phyloP scores from a whole-genome alignment of 2,329 filamentous ascomycete species.

The Paradendryphiella salina region DNA sequence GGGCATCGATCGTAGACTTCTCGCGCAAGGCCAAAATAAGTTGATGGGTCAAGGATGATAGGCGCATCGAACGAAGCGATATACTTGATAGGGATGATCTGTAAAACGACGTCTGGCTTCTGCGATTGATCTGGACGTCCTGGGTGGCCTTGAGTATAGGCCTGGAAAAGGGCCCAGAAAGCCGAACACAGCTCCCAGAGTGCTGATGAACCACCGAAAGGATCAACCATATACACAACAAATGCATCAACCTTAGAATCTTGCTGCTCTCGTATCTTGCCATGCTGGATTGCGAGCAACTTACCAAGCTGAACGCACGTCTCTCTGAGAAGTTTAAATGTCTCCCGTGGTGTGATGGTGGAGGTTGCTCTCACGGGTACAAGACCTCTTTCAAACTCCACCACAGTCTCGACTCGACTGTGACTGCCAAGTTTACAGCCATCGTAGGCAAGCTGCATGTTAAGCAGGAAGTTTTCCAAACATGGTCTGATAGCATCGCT shows the following conservation, averaged over 20 bases:
- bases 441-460: constrained; percentile 72
- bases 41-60: constrained; percentile 63
- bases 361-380: constrained; percentile 34
- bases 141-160: constrained; percentile 59
- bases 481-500: constrained; percentile 65
- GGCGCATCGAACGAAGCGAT: constrained; percentile 66
- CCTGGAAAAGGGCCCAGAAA: constrained; percentile 72
- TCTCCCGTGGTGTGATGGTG: constrained; percentile 24
- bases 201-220: constrained; percentile 63
- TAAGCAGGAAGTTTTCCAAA: constrained; percentile 66
- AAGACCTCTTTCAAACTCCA: constrained; percentile 43
- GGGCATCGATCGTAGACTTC: constrained; percentile 78
- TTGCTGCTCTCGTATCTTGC: constrained; percentile 40
- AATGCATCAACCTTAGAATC: constrained; percentile 60
- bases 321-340: constrained; percentile 39
- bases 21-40: constrained; percentile 66
- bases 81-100: constrained; percentile 71
- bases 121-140: constrained; percentile 41
- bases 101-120: constrained; percentile 69
- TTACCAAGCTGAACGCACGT: constrained; percentile 50
- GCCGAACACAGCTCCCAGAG: constrained; percentile 70
- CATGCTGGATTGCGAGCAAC: constrained; percentile 40
- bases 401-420: constrained; percentile 47
- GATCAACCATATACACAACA: constrained; percentile 77
- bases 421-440: constrained; percentile 72